A percentile compares a stretch with the other conserved stretches of the same genome.
These are phyloP conservation scores for Acrodontium crateriforme DNA, from an alignment of 2,329 filamentous ascomycete genomes.

Conservation along the genomic window DNA sequence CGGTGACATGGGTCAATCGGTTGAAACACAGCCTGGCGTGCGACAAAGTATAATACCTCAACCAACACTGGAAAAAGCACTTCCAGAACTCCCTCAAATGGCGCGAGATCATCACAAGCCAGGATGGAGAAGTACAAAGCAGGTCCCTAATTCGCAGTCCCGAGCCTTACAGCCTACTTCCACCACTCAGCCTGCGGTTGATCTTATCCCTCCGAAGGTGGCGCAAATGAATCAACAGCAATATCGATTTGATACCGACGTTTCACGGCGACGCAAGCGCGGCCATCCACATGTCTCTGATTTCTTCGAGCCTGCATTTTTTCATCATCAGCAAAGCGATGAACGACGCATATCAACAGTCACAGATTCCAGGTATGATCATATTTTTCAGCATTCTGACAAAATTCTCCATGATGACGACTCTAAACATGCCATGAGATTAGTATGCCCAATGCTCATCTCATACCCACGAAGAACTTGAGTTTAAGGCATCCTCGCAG, in stretches of 20 bases:
- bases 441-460: conserved; percentile 4
- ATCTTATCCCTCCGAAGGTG: too few species aligned
- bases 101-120: too few species aligned
- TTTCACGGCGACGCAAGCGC: too few species aligned
- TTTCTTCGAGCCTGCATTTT: conserved; percentile 7
- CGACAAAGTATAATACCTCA: conserved; percentile 26
- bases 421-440: conserved; percentile 3
- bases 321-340: conserved; percentile 1
- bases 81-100: not conserved
- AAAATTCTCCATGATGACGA: not conserved
- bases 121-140: too few species aligned
- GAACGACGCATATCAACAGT: conserved; percentile 1
- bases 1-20: conserved; percentile 46
- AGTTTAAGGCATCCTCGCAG: conserved; percentile 20
- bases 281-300: conserved; percentile 7
- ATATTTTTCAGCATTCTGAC: not conserved
- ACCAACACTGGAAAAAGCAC: conserved; percentile 2
- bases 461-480: conserved; percentile 6
- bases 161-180: too few species aligned
- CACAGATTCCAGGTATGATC: conserved; percentile 9
- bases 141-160: too few species aligned
- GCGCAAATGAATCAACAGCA: too few species aligned
- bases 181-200: too few species aligned
- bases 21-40: conserved; percentile 43
- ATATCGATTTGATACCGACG: too few species aligned